Conservation (phyloP, 208 protist genomes). For the Trypanosoma conorhini region DNA sequence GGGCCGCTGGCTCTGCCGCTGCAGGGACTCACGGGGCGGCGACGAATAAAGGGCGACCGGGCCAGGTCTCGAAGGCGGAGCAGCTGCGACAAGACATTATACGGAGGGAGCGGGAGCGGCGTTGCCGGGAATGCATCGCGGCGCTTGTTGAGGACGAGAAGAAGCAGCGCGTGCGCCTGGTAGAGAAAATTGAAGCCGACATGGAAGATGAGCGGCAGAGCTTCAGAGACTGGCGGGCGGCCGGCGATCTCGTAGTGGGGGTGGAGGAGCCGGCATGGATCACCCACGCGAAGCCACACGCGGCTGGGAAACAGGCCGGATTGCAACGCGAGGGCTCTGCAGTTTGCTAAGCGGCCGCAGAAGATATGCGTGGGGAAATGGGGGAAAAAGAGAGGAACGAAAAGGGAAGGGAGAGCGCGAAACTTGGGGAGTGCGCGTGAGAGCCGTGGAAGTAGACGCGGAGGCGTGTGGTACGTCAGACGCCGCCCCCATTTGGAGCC, state of each 20-base stretch:
- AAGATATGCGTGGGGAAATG: neutral
- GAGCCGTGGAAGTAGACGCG: too few species aligned
- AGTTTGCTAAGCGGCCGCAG: neutral
- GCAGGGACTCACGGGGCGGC: neutral
- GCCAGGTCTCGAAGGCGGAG: constrained; percentile 24
- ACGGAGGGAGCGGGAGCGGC: constrained; percentile 39
- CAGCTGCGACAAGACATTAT: constrained; percentile 51
- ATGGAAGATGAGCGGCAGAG: constrained; percentile 23
- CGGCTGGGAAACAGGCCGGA: neutral
- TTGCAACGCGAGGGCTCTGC: neutral
- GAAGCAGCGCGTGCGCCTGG: constrained; percentile 36
- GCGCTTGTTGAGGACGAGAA: constrained; percentile 36
- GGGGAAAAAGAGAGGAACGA: neutral
- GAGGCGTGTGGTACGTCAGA: too few species aligned
- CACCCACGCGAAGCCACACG: neutral
- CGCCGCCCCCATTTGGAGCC: too few species aligned
- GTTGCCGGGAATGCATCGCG: constrained; percentile 32
- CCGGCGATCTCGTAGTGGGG: constrained; percentile 4
- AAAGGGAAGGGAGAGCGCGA: constrained; percentile 5
- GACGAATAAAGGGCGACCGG: constrained; percentile 5
- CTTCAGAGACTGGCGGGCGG: constrained; percentile 19
- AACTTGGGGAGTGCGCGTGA: neutral
- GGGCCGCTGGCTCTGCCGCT: neutral
- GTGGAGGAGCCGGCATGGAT: constrained; percentile 28
- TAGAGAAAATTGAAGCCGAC: constrained; percentile 25